Conservation (phyloP, 2,329 filamentous ascomycete genomes). For the Lizonia empirigonia region DNA sequence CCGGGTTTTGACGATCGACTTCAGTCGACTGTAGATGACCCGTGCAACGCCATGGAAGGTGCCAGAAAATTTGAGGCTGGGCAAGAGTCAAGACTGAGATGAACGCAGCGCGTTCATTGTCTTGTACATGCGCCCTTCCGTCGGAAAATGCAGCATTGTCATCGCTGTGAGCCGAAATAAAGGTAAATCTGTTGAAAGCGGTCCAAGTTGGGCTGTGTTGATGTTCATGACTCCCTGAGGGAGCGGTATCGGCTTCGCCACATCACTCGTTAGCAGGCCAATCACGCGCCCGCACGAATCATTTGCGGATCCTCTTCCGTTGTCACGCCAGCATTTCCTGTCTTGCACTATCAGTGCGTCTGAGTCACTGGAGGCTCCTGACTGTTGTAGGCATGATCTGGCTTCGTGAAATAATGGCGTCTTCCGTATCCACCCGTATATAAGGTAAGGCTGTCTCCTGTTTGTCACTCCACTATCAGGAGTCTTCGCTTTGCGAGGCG, state of each 20-base stretch:
- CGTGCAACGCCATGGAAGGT: conserved; percentile 19
- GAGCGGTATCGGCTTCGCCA: conserved; percentile 38
- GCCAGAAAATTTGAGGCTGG: conserved; percentile 9
- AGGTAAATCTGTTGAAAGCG: conserved; percentile 19
- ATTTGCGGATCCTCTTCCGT: conserved; percentile 24
- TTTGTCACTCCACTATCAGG: conserved; percentile 23
- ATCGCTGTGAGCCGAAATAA: conserved; percentile 13
- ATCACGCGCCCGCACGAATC: conserved; percentile 35
- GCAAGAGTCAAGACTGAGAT: not conserved
- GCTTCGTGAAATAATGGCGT: conserved; percentile 19
- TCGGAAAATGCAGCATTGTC: not conserved
- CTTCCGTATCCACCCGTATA: conserved; percentile 29
- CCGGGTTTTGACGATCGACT: conserved; percentile 4
- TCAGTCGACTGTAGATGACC: conserved; percentile 7
- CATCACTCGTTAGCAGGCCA: conserved; percentile 29
- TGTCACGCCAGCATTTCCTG: conserved; percentile 32
- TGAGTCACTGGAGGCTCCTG: conserved; percentile 46
- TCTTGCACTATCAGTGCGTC: conserved; percentile 29
- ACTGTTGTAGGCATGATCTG: conserved; percentile 33
- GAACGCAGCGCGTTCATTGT: not conserved
- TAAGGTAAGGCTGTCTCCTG: conserved; percentile 29
- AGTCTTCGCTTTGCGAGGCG: conserved; percentile 37
- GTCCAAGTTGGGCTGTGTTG: conserved; percentile 13
- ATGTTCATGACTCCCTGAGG: conserved; percentile 33
- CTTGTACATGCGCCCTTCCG: conserved; percentile 3